Conservation (phyloP, 2,329 filamentous ascomycete species). For the Ceratocystis papillata region DNA sequence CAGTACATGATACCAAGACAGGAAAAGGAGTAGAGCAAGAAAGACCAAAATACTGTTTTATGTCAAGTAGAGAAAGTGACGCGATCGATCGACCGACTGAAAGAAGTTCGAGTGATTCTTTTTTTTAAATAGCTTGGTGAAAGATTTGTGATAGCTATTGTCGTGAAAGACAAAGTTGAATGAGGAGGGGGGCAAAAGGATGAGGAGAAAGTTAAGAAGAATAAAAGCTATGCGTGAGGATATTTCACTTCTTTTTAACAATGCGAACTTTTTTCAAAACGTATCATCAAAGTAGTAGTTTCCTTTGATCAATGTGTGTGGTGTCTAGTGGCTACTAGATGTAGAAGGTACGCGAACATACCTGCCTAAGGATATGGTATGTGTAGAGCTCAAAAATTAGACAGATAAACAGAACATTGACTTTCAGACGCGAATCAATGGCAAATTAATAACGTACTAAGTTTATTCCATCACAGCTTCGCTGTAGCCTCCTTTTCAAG, state of each 20-base stretch:
- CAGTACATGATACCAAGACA: background rate
- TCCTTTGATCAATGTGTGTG: background rate
- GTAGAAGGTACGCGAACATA: background rate
- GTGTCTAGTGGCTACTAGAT: background rate
- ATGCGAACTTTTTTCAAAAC: background rate
- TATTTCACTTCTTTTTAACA: background rate
- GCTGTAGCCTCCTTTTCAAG: conserved; percentile 41
- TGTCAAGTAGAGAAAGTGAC: background rate
- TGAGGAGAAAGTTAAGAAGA: background rate
- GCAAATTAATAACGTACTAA: background rate
- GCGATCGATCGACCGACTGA: background rate
- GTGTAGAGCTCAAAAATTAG: too few species aligned
- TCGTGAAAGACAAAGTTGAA: background rate
- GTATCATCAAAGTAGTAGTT: background rate
- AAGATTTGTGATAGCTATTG: background rate
- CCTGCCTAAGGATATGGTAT: too few species aligned
- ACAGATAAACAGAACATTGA: too few species aligned
- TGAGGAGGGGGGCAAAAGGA: background rate
- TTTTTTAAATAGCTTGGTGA: background rate
- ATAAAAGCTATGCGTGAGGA: background rate
- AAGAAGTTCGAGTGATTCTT: background rate
- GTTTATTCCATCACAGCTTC: conserved; percentile 31
- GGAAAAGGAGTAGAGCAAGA: background rate
- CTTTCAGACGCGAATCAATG: too few species aligned
- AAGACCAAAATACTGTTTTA: background rate